phyloP scores from a whole-genome alignment of 2,329 filamentous ascomycete species.

The Clarireedia monteithiana region DNA sequence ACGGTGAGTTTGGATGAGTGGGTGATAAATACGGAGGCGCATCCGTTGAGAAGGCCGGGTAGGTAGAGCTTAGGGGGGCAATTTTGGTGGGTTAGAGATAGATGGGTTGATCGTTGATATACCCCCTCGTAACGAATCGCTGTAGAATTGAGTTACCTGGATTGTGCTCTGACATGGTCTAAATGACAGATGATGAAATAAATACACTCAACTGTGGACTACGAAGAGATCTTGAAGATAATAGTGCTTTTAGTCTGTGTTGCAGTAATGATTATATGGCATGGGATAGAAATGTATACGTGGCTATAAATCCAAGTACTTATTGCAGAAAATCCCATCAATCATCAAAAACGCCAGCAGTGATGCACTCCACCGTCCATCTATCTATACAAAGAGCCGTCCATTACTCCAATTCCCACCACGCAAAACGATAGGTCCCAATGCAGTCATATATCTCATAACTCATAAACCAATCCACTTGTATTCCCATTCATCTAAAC shows the following conservation, averaged over 20 bases:
- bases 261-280: not conserved
- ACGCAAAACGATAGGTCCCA: not conserved
- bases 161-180: too few species aligned
- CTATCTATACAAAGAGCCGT: not conserved
- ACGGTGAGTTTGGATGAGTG: conserved; percentile 53
- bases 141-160: too few species aligned
- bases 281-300: too few species aligned
- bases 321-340: not conserved
- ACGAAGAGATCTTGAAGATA: too few species aligned
- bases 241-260: not conserved
- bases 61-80: not conserved
- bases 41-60: conserved; percentile 18
- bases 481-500: not conserved
- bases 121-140: not conserved
- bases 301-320: not conserved
- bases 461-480: not conserved
- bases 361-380: not conserved
- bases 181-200: too few species aligned
- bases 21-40: conserved; percentile 36
- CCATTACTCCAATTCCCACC: not conserved
- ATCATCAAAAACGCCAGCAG: not conserved
- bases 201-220: too few species aligned
- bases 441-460: not conserved
- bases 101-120: not conserved
- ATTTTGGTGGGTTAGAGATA: not conserved